Evolutionary conservation across 2,329 filamentous ascomycete genomes (phyloP).

Genomic region (Fusarium lyarnte): DNA sequence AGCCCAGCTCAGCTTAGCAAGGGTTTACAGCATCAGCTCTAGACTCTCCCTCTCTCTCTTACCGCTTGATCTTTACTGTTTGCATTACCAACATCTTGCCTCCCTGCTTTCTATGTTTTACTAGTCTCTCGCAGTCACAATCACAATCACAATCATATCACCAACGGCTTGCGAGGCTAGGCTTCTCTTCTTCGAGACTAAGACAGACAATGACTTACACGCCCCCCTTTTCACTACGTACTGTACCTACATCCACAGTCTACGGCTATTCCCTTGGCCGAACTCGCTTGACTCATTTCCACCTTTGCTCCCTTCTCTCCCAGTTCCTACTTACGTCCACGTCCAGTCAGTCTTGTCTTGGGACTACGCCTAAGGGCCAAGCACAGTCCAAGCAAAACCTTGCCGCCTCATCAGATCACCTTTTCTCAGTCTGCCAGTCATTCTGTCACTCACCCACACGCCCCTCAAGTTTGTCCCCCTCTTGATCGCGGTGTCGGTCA

Average conservation of each 20-base stretch:
- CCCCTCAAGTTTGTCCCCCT: background rate
- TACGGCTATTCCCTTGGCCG: slow-evolving; percentile 4
- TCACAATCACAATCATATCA: background rate
- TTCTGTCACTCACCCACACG: background rate
- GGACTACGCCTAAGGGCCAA: slow-evolving; percentile 3
- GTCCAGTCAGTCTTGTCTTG: background rate
- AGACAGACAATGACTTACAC: background rate
- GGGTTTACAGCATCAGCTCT: background rate
- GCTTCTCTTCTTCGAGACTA: background rate
- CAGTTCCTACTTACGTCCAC: background rate
- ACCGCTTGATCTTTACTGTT: background rate
- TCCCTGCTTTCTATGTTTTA: background rate
- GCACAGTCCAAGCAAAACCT: slow-evolving; percentile 31
- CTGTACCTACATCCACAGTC: background rate
- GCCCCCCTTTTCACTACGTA: background rate
- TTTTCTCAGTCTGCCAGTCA: background rate
- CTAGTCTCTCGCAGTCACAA: background rate
- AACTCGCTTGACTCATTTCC: slow-evolving; percentile 21
- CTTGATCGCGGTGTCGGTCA: background rate
- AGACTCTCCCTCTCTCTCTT: background rate
- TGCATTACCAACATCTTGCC: background rate
- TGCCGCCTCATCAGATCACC: slow-evolving; percentile 23
- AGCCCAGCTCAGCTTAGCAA: background rate
- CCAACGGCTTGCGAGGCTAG: background rate
- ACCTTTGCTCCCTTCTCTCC: slow-evolving; percentile 5